phyloP scores from a whole-genome alignment of 1,139 yeast species.

The Kodamaea sp. region DNA sequence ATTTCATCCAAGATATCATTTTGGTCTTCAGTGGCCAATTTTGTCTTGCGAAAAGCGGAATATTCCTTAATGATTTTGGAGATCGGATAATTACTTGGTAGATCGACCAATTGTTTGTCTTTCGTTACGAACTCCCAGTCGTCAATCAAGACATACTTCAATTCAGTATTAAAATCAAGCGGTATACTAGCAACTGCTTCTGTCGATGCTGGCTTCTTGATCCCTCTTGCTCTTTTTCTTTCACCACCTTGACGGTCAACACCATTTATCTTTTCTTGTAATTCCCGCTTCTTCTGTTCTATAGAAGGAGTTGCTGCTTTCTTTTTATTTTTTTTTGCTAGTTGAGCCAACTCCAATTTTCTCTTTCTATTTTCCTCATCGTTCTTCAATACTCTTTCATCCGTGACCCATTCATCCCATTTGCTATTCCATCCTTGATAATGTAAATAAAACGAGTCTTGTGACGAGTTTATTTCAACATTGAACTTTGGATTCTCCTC shows the following conservation, averaged over 20 bases:
- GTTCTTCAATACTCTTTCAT: conserved; percentile 64
- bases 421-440: conserved; percentile 95
- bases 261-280: conserved; percentile 3
- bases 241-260: conserved; percentile 1
- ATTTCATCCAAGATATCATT: conserved; percentile 65
- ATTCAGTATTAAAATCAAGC: conserved; percentile 21
- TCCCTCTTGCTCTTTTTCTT: neutral
- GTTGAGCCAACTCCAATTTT: conserved; percentile 62
- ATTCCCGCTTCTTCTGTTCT: conserved; percentile 8
- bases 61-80: conserved; percentile 53
- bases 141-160: conserved; percentile 75
- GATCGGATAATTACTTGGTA: conserved; percentile 61
- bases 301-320: conserved; percentile 5
- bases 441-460: conserved; percentile 68
- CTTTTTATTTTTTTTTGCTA: conserved; percentile 22
- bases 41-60: conserved; percentile 26
- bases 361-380: conserved; percentile 68
- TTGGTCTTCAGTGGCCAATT: conserved; percentile 28
- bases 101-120: conserved; percentile 63
- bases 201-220: conserved; percentile 6
- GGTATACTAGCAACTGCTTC: conserved; percentile 6
- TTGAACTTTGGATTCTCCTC: conserved; percentile 37
- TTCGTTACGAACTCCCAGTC: conserved; percentile 94
- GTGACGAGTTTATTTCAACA: conserved; percentile 30
- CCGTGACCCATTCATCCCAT: conserved; percentile 96